These are phyloP conservation scores for Yarrowia deformans DNA, from an alignment of 805 yeast species.

Conservation along the genomic window DNA sequence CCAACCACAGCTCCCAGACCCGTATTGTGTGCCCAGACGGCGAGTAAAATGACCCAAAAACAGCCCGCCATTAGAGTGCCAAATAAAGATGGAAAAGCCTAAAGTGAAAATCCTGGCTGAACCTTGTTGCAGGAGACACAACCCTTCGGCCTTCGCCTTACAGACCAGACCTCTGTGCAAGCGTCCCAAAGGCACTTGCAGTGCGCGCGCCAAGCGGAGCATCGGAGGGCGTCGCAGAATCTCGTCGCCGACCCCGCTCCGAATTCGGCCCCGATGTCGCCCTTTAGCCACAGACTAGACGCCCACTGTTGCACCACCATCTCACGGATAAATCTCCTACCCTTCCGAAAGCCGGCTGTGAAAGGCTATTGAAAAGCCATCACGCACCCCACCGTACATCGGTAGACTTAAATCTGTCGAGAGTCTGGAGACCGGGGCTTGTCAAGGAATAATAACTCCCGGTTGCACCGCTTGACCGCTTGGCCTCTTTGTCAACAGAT, in stretches of 20 bases:
- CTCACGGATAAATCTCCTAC: background rate
- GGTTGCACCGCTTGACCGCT: constrained; percentile 16
- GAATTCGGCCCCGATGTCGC: background rate
- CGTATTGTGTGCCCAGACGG: too few relatives aligned
- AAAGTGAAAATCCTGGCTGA: background rate
- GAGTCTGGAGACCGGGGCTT: background rate
- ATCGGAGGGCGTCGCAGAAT: background rate
- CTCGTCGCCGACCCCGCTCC: background rate
- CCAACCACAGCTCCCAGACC: too few relatives aligned
- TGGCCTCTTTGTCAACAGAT: background rate
- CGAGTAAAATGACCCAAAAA: too few relatives aligned
- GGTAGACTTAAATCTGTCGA: background rate
- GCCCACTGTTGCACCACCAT: too few relatives aligned
- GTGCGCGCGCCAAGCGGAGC: constrained; percentile 3
- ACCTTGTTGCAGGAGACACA: too few relatives aligned
- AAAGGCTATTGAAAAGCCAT: constrained; percentile 17
- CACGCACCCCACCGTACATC: constrained; percentile 23
- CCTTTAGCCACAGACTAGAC: too few relatives aligned
- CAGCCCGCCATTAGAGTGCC: too few relatives aligned
- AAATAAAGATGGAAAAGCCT: background rate
- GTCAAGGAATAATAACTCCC: background rate
- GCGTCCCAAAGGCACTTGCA: constrained; percentile 20
- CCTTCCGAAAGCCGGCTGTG: background rate
- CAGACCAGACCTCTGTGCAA: background rate
- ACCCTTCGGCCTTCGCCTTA: too few relatives aligned